Conservation (phyloP, 768 basidiomycete genomes). For the Lanmaoa pseudosensibilis region DNA sequence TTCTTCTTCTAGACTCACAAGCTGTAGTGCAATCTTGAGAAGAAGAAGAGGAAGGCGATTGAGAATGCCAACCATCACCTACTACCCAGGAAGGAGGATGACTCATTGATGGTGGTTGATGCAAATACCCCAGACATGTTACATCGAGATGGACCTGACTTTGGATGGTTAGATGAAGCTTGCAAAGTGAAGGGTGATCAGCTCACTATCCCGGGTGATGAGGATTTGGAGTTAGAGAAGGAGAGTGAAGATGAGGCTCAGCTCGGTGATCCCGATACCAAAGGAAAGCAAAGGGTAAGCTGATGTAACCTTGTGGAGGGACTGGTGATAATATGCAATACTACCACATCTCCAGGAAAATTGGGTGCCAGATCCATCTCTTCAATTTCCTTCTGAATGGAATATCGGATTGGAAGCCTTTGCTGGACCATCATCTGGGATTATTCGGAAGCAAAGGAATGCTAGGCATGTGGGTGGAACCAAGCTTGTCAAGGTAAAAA, state of each 20-base stretch:
- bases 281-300: conserved; percentile 13
- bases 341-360: conserved; percentile 10
- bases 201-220: conserved; percentile 16
- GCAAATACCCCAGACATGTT: conserved; percentile 26
- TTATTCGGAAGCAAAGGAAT: conserved; percentile 11
- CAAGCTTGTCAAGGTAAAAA: conserved; percentile 28
- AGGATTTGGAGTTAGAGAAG: conserved; percentile 10
- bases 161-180: conserved; percentile 31
- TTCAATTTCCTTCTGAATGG: conserved; percentile 25
- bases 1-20: not conserved
- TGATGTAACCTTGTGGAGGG: not conserved
- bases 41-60: conserved; percentile 28
- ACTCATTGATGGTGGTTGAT: conserved; percentile 33
- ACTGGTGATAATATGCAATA: not conserved
- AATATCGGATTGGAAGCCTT: conserved; percentile 15
- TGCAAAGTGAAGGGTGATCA: conserved; percentile 30
- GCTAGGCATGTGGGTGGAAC: conserved; percentile 15
- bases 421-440: conserved; percentile 7
- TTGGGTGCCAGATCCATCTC: not conserved
- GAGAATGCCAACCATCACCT: conserved; percentile 10
- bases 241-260: conserved; percentile 23
- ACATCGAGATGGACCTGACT: conserved; percentile 7
- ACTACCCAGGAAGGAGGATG: conserved; percentile 22
- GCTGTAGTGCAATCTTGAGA: conserved; percentile 23
- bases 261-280: not conserved